A percentile compares a stretch with the other conserved stretches of the same genome.
These are phyloP conservation scores for Tylopilus balloui DNA, from an alignment of 768 basidiomycete genomes.

Conservation along the genomic window DNA sequence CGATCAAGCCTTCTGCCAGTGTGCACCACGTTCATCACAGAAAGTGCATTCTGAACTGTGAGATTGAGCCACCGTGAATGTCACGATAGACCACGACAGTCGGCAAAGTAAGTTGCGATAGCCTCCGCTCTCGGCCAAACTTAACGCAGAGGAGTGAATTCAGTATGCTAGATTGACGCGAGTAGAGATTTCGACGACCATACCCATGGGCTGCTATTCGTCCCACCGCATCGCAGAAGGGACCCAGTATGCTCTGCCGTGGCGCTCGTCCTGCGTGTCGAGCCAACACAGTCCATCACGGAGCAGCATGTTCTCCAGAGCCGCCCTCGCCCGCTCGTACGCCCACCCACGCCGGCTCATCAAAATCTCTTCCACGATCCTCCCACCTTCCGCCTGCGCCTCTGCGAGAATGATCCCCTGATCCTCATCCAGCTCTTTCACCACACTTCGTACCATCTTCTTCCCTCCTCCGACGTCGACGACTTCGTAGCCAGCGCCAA, in stretches of 20 bases:
- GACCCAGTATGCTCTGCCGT: conserved; percentile 77
- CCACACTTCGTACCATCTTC: conserved; percentile 85
- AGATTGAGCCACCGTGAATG: too few species aligned
- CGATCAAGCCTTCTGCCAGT: too few species aligned
- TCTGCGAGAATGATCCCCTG: conserved; percentile 78
- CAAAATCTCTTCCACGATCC: conserved; percentile 61
- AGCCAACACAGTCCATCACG: conserved; percentile 93
- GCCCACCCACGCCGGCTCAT: conserved; percentile 70
- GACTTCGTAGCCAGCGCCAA: conserved; percentile 89
- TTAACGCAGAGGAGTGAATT: too few species aligned
- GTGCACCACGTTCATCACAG: too few species aligned
- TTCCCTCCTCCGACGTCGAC: conserved; percentile 62
- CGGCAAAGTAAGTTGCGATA: too few species aligned
- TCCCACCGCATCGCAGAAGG: conserved; percentile 88
- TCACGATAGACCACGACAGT: too few species aligned
- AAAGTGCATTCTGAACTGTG: too few species aligned
- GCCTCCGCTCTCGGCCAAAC: too few species aligned
- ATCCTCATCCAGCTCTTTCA: conserved; percentile 86
- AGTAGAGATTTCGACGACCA: background rate
- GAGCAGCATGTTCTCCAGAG: conserved; percentile 85
- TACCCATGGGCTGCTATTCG: conserved; percentile 34
- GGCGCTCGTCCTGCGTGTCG: conserved; percentile 76
- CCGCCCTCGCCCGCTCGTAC: conserved; percentile 66
- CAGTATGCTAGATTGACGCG: too few species aligned
- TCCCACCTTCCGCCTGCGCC: conserved; percentile 63